Evolutionary conservation across 495 filamentous ascomycete species (phyloP).

Genomic region (Penicillium waksmanii): DNA sequence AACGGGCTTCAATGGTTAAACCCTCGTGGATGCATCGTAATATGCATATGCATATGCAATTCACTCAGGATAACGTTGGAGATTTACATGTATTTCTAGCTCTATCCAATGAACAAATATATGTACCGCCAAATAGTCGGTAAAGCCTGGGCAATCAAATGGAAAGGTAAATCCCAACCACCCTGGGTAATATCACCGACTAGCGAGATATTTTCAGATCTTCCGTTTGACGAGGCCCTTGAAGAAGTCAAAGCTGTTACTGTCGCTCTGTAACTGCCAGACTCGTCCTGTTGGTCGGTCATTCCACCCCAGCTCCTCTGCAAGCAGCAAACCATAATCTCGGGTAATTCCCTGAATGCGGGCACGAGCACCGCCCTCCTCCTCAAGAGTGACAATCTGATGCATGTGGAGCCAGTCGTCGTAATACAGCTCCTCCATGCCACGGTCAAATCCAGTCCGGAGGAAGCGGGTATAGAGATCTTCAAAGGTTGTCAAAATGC

Average conservation of each 20-base stretch:
- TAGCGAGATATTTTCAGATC: slow-evolving; percentile 33
- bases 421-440: slow-evolving; percentile 82
- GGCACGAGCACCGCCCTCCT: slow-evolving; percentile 75
- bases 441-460: slow-evolving; percentile 67
- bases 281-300: slow-evolving; percentile 75
- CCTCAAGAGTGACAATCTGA: slow-evolving; percentile 88
- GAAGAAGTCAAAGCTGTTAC: slow-evolving; percentile 99
- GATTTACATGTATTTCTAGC: slow-evolving; percentile 5
- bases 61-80: background rate
- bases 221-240: slow-evolving; percentile 84
- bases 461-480: slow-evolving; percentile 75
- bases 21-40: background rate
- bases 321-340: slow-evolving; percentile 84
- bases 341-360: slow-evolving; percentile 86
- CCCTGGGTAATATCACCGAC: background rate
- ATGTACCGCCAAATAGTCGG: background rate
- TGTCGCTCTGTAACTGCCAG: slow-evolving; percentile 89
- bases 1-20: background rate
- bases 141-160: background rate
- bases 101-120: background rate
- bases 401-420: slow-evolving; percentile 85
- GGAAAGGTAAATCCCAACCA: background rate
- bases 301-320: slow-evolving; percentile 76
- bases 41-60: background rate
- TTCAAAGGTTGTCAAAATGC: slow-evolving; percentile 81